These are phyloP conservation scores for Pichia nanzhaoensis DNA, from an alignment of 805 yeast species.

Conservation along the genomic window DNA sequence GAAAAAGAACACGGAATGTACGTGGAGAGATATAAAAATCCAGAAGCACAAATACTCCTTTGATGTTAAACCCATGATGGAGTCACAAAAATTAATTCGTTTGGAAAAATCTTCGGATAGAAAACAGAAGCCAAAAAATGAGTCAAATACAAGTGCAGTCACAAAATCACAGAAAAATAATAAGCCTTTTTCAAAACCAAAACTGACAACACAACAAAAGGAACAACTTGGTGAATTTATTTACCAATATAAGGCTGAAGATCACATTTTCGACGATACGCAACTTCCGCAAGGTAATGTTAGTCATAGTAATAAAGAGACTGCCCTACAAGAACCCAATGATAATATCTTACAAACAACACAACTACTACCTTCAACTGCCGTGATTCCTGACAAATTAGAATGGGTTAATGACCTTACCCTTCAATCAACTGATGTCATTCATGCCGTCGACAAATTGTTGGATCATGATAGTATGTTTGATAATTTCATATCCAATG, in stretches of 20 bases:
- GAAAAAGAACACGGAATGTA: conserved; percentile 27
- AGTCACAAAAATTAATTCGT: conserved; percentile 16
- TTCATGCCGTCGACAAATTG: conserved; percentile 8
- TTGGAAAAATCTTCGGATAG: neutral
- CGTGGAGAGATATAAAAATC: conserved; percentile 17
- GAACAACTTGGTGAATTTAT: no score
- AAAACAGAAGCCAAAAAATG: neutral
- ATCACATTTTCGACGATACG: no score
- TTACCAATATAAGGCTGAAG: no score
- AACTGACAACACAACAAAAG: no score
- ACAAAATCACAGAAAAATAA: no score
- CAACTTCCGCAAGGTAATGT: no score
- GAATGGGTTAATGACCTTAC: neutral
- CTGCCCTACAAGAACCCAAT: neutral
- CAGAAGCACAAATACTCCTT: conserved; percentile 11
- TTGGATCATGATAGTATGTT: conserved; percentile 1
- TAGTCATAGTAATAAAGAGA: no score
- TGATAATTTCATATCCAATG: conserved; percentile 8
- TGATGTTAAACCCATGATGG: conserved; percentile 14
- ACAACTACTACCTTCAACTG: neutral
- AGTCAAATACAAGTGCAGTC: neutral
- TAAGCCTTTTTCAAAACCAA: no score
- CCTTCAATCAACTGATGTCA: neutral
- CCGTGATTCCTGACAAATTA: neutral
- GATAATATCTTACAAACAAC: neutral